Base-by-base conservation (phyloP, 345 rosid genomes). In the Combretum micranthum region DNA sequence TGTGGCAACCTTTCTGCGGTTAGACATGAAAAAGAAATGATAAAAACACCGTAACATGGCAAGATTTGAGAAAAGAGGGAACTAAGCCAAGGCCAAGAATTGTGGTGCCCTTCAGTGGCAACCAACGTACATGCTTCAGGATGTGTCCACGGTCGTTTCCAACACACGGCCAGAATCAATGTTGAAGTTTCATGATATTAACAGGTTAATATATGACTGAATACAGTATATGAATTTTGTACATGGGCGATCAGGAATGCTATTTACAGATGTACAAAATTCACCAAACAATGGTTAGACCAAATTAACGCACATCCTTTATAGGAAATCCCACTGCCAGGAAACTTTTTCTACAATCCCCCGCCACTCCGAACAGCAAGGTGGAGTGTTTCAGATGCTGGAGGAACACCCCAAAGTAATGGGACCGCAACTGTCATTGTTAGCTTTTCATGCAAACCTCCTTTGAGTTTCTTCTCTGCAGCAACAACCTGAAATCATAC, bases 341-440 rank as follows among this genome's bases (percentile, higher is more conserved):
- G 70, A 86, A 47, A 89, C 83, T 68, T 88, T 93, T 54, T 93
- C 97, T 3, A 88, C 94, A 3, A 88, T 93, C 56, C 99, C 61
- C 97, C 99, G 13, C 98, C 98, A 0, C 83, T 83, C 60, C 72
- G 75, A 60, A 88, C 99, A 0, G 97, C 99, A 26, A 86, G 88
- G 61, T 91, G 89, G 63, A 93, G 99, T 44, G 87, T 86, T 61
- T 89, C 97, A 1, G 97, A 84, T 55, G 91, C 96, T 9, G 97
- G 95, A 55, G 98, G 98, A 53, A 88, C 95, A 0, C 98, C 98
- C 96, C 98, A 92, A 0, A 92, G 93, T 65, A 84, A 84, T 15
- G 96, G 96, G 61, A 92, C 97, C 0, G 98, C 95, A 15, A 92
- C 97, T 0, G 81, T 81, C 97, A 84, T 92, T 6, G 77, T 88